Evolutionary conservation across 257 asterid genomes (phyloP), one percentile per base, ranked within the genome.

Genomic region (Solanum lignicaule): DNA sequence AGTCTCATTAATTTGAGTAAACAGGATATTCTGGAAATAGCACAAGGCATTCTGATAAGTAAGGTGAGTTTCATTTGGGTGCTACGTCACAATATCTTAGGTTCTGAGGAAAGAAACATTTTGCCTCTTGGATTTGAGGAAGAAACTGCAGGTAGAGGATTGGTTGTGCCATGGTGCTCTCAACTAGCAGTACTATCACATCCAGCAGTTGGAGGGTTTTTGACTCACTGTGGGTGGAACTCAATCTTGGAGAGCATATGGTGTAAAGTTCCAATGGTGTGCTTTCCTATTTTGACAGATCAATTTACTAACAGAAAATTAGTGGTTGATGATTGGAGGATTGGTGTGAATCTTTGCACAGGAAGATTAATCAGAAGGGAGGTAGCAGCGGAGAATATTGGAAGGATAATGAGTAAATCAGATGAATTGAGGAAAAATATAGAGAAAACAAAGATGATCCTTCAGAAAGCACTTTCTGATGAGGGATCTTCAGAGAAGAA

Each of bases 11-110:
- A 62, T 5, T 20, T 65, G 62, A 74, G 36, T 39, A 83, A 87
- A 74, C 76, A 43, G 27, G 88, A 35, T 27, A 83, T 87, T 73
- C 52, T 72, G 39, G 91, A 89, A 76, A 89, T 87, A 29, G 91
- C 91, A 43, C 69, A 84, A 16, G 89, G 86, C n/a, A 36, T 89
- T 60, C 25, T 76, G 66, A 84, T 38, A 5, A 89, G 89, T 43
- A 29, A 41, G 32, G 86, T 87, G 27, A 83, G 43, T 46, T 89
- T 89, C 60, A 35, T 89, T n/a, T 89, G 90, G 91, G 90, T 83
- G 36, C 78, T 89, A 36, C 89, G 87, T 18, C 87, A 86, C 20
- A 87, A 76, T 41, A 87, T 89, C 20, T 74, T 88, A 33, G 84
- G 48, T 25, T 78, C 52, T 2, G 81, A 62, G 18, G 90, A 87